A percentile compares a stretch with the other conserved stretches of the same genome.
These are phyloP conservation scores for Liquidambar formosana DNA, from an alignment of 164 flowering plant species.

Conservation along the genomic window DNA sequence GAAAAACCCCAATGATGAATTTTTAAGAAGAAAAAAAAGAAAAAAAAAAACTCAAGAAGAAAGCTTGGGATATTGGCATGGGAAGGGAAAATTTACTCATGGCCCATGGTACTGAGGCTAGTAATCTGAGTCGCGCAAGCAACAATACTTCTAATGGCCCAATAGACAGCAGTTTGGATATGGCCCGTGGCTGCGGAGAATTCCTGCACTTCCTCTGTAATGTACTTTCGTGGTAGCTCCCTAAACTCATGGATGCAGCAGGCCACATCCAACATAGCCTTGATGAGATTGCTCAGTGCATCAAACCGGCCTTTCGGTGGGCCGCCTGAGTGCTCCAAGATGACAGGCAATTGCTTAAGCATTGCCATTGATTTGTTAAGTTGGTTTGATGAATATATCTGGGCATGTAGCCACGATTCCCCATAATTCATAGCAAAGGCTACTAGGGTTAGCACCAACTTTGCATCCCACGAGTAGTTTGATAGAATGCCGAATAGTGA, in stretches of 20 bases:
- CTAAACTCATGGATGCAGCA: slow-evolving; percentile 34
- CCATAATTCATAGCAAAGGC: slow-evolving; percentile 36
- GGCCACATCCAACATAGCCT: slow-evolving; percentile 41
- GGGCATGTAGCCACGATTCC: slow-evolving; percentile 29
- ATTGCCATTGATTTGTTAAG: slow-evolving; percentile 33
- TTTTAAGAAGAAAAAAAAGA: no score
- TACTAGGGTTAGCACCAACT: slow-evolving; percentile 26
- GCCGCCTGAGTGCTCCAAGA: slow-evolving; percentile 15
- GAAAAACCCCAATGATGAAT: no score
- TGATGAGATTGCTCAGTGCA: slow-evolving; percentile 33
- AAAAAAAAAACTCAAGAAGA: no score
- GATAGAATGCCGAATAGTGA: slow-evolving; percentile 25
- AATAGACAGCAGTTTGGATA: slow-evolving; percentile 48
- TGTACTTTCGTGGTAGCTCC: slow-evolving; percentile 41
- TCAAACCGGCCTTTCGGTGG: slow-evolving; percentile 38
- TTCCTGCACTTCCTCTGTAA: slow-evolving; percentile 29
- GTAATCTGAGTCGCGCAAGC: slow-evolving; percentile 44
- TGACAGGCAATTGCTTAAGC: slow-evolving; percentile 30
- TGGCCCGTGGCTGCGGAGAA: slow-evolving; percentile 26
- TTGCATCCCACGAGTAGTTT: slow-evolving; percentile 28
- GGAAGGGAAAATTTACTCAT: slow-evolving; percentile 29
- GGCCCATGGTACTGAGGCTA: slow-evolving; percentile 30
- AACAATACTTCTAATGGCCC: slow-evolving; percentile 47
- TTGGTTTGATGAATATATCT: slow-evolving; percentile 27
- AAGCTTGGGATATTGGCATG: no score